Evolutionary conservation across 2,329 filamentous ascomycete species (phyloP), one percentile per base, ranked within the genome.

Genomic region (Tolypocladium endophyticum): DNA sequence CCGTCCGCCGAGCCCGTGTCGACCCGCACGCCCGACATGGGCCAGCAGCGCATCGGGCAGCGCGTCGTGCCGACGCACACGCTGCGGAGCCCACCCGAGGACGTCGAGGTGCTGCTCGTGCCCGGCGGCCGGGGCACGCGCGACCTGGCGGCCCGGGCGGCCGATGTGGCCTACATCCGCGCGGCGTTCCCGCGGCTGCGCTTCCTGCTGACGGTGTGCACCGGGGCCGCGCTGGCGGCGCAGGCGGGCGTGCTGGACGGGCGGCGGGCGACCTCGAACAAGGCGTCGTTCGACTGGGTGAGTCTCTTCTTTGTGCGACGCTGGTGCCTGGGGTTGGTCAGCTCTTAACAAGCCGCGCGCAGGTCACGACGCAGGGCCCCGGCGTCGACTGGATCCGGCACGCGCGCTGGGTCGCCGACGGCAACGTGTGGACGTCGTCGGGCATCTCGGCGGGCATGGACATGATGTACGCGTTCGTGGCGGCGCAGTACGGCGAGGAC

Each of bases 201-300:
- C 55, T 82, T 81, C 61, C 65, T 86, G 7, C 71, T 88, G n/a
- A 85, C 82, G 0, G 78, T 88, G 0, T 88, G 86, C 66, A 88
- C 83, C 0, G 86, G 86, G 0, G 74, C 80, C 2, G 76, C 77
- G 2, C 68, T 86, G 7, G 73, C 81, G 0, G 84, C 85, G 0
- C 71, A 75, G 28, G 74, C 84, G 0, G 85, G 84, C 0, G 66
- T 87, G 0, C 69, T 88, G 18, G 77, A 87, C 60, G 81, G 81
- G 0, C 76, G 72, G 47, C 72, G 72, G 20, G 86, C 84, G 1
- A 88, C 86, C 0, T 82, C 81, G 0, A 88, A 87, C 66, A 88
- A 87, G 68, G 64, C 66, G 3, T 72, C 75, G 0, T 87, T 79
- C 68, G 68, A 72, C n/a, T 69, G 69, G 64, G 77, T 68, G 45